Evolutionary conservation across 768 basidiomycete species (phyloP).

Genomic region (Trametopsis cervina): DNA sequence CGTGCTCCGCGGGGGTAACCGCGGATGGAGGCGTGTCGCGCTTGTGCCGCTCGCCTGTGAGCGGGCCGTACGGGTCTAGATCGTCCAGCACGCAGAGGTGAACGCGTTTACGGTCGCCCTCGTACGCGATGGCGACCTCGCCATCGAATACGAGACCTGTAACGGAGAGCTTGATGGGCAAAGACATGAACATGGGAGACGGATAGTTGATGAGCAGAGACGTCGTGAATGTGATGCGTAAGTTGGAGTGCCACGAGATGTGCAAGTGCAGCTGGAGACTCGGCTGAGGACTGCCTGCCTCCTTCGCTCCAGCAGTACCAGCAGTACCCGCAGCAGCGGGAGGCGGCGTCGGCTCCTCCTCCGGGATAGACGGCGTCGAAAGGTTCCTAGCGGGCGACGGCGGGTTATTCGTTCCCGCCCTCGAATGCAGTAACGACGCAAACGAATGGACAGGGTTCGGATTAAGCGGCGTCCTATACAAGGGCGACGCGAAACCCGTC

Average conservation of each 20-base stretch:
- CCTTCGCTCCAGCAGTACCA: no score
- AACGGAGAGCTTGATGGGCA: constrained; percentile 91
- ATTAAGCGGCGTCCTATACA: constrained; percentile 12
- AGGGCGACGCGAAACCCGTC: constrained; percentile 20
- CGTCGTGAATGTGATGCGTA: constrained; percentile 84
- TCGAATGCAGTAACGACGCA: background rate
- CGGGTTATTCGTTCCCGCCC: background rate
- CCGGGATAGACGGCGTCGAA: background rate
- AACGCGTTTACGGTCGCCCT: constrained; percentile 71
- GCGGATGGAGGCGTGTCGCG: constrained; percentile 28
- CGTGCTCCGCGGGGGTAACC: constrained; percentile 53
- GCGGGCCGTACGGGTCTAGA: constrained; percentile 74
- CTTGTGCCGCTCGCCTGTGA: constrained; percentile 31
- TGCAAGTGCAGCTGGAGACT: constrained; percentile 88
- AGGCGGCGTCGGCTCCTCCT: constrained; percentile 3
- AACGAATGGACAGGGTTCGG: constrained; percentile 3
- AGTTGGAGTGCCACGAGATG: constrained; percentile 80
- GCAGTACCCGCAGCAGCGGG: constrained; percentile 22
- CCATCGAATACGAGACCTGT: constrained; percentile 83
- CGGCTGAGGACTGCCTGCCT: constrained; percentile 36
- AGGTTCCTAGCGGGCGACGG: background rate
- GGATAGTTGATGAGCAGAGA: constrained; percentile 97
- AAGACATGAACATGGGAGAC: constrained; percentile 91
- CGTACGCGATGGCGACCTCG: constrained; percentile 87
- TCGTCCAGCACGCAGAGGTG: constrained; percentile 90